These are phyloP conservation scores for Cenchrus purpureus DNA, from an alignment of 176 grass and related monocot genomes.

Conservation along the genomic window DNA sequence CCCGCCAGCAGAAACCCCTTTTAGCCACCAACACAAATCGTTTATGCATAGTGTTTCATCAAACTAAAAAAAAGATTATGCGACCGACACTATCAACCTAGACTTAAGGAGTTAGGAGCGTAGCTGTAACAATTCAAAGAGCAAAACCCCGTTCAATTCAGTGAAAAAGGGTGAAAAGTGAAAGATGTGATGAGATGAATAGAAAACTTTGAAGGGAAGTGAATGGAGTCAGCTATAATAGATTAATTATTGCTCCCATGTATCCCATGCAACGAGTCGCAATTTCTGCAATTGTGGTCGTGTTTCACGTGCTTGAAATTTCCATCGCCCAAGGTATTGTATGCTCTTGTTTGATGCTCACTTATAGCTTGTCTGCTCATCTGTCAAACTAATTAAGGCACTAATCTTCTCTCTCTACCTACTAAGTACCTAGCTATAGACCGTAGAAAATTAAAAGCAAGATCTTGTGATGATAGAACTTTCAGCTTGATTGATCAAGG, in stretches of 20 bases:
- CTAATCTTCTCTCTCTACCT: not conserved
- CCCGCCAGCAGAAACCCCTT: too few relatives aligned
- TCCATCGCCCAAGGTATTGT: constrained; percentile 16
- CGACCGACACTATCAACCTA: not conserved
- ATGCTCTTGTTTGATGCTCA: constrained; percentile 13
- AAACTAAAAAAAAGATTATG: not conserved
- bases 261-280: not conserved
- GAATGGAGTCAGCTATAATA: not conserved
- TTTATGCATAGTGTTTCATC: too few relatives aligned
- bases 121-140: too few relatives aligned
- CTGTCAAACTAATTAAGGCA: constrained; percentile 34
- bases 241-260: not conserved
- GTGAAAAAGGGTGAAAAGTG: too few relatives aligned
- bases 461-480: constrained; percentile 23
- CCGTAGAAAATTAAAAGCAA: constrained; percentile 3
- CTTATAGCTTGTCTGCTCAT: constrained; percentile 1
- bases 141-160: too few relatives aligned
- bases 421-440: not conserved
- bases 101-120: not conserved
- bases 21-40: too few relatives aligned
- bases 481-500: not conserved
- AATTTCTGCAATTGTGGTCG: constrained; percentile 38
- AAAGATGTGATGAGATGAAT: too few relatives aligned
- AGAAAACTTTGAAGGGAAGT: too few relatives aligned
- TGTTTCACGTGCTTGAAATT: constrained; percentile 44